Percentiles rank a stretch among this genome's conserved stretches.
Evolutionary conservation across 352 stramenopile species (phyloP).

Genomic region (Pythium volutum): DNA sequence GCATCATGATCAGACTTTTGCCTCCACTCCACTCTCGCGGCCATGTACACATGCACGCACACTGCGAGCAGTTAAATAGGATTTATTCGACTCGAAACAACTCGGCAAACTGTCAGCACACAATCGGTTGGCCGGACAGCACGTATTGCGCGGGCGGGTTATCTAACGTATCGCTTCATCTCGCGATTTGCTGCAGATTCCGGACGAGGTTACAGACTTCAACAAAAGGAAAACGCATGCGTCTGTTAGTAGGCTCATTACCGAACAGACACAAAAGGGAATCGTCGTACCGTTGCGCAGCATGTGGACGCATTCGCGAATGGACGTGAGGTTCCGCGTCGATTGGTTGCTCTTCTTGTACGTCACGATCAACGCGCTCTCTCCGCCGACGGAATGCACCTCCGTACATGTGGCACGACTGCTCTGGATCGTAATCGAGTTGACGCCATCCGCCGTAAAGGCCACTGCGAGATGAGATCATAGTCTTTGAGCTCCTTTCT

Average conservation of each 20-base stretch:
- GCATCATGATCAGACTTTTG: too few relatives aligned
- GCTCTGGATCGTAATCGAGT: conserved; percentile 87
- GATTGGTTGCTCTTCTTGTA: conserved; percentile 79
- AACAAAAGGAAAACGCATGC: not conserved
- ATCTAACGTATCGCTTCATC: conserved; percentile 22
- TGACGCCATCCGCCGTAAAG: conserved; percentile 71
- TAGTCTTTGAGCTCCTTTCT: not conserved
- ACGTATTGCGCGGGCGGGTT: too few relatives aligned
- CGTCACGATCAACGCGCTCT: conserved; percentile 79
- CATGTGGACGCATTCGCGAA: conserved; percentile 79
- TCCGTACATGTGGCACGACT: conserved; percentile 83
- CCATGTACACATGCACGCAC: not conserved
- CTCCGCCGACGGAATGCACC: conserved; percentile 78
- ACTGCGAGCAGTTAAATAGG: not conserved
- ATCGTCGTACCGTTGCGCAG: conserved; percentile 62
- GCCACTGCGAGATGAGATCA: conserved; percentile 47
- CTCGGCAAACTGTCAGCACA: too few relatives aligned
- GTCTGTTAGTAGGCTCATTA: not conserved
- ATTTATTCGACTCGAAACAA: too few relatives aligned
- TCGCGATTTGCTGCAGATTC: conserved; percentile 60
- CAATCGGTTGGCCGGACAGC: too few relatives aligned
- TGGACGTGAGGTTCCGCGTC: conserved; percentile 64
- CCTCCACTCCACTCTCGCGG: not conserved
- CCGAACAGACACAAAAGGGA: not conserved
- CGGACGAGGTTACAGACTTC: conserved; percentile 65